Conservation (phyloP, 257 asterid species). For the Scutellaria baicalensis region DNA sequence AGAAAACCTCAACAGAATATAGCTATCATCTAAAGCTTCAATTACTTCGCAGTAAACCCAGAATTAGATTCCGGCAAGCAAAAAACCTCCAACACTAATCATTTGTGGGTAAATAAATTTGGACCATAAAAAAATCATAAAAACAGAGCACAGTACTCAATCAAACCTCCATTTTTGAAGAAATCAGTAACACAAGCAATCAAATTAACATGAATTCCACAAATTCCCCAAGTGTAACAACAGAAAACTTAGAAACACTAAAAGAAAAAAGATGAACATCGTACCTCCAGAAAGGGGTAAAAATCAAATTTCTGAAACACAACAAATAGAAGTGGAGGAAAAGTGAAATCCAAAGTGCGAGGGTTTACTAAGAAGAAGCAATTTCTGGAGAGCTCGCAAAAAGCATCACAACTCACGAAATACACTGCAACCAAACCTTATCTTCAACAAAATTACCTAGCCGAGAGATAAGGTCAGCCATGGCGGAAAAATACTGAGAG, state of each 20-base stretch:
- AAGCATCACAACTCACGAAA: background rate
- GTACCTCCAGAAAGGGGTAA: background rate
- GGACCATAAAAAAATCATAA: too few species aligned
- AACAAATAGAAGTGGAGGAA: background rate
- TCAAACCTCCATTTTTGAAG: background rate
- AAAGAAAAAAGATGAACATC: background rate
- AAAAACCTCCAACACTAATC: too few species aligned
- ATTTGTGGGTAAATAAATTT: too few species aligned
- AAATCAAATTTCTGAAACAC: background rate
- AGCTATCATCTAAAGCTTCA: too few species aligned
- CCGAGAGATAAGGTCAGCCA: background rate
- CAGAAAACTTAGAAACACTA: background rate
- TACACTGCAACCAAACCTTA: background rate
- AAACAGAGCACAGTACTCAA: constrained; percentile 4
- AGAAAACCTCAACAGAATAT: background rate
- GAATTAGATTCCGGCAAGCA: too few species aligned
- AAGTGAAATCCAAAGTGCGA: background rate
- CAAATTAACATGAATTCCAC: background rate
- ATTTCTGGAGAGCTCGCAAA: too few species aligned
- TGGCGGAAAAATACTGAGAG: constrained; percentile 10
- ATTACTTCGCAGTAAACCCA: too few species aligned
- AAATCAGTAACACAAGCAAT: constrained; percentile 3
- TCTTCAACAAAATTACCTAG: background rate
- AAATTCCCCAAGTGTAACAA: background rate
- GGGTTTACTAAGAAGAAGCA: too few species aligned